Evolutionary conservation across 1,139 yeast species (phyloP).

Genomic region (Yamadazyma buinensis): DNA sequence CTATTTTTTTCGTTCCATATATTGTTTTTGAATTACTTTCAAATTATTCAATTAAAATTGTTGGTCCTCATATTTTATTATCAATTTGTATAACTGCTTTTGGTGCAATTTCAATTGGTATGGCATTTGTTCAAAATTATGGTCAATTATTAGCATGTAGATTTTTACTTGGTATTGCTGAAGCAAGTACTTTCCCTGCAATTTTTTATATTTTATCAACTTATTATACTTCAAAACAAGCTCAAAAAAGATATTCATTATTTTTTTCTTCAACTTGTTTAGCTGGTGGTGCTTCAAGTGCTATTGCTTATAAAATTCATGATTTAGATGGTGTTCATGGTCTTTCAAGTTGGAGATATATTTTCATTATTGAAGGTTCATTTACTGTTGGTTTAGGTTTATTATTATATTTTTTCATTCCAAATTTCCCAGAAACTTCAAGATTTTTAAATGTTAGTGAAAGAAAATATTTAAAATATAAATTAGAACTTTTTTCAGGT

Average conservation of each 20-base stretch:
- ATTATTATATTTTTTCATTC: constrained; percentile 56
- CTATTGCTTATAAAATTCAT: constrained; percentile 39
- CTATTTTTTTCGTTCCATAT: constrained; percentile 73
- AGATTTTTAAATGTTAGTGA: constrained; percentile 49
- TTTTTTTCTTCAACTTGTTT: constrained; percentile 51
- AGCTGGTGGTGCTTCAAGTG: constrained; percentile 42
- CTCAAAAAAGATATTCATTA: constrained; percentile 64
- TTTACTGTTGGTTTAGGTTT: constrained; percentile 59
- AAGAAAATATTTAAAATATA: constrained; percentile 45
- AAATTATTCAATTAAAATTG: constrained; percentile 55
- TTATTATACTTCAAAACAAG: constrained; percentile 55
- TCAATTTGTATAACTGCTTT: constrained; percentile 52
- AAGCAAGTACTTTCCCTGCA: constrained; percentile 71
- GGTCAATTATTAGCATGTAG: constrained; percentile 61
- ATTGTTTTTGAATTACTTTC: constrained; percentile 64
- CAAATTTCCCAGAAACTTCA: constrained; percentile 48
- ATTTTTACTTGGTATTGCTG: constrained; percentile 60
- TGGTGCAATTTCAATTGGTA: constrained; percentile 61
- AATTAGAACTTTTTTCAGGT: constrained; percentile 52
- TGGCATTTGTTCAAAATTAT: constrained; percentile 59
- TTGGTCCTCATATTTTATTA: constrained; percentile 66
- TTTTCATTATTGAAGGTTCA: constrained; percentile 70
- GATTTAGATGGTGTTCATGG: constrained; percentile 38
- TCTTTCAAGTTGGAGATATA: constrained; percentile 65
- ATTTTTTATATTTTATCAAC: constrained; percentile 63